A percentile compares a stretch with the other conserved stretches of the same genome.
phyloP scores from a whole-genome alignment of 2,329 filamentous ascomycete genomes.

The Chalara sp. region DNA sequence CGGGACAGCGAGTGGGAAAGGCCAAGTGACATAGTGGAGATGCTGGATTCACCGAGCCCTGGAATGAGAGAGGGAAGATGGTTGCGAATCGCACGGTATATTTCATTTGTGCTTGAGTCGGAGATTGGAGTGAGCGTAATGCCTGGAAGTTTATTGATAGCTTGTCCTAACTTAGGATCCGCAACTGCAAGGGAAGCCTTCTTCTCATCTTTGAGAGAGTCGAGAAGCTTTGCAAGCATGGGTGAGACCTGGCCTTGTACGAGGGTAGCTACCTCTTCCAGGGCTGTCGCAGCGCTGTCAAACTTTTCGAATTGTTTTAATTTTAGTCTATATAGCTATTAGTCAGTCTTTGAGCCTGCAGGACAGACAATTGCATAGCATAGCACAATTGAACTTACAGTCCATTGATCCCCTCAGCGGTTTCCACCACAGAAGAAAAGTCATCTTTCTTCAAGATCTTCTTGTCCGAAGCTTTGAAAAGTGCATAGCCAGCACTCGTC shows the following conservation, averaged over 20 bases:
- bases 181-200: constrained; percentile 92
- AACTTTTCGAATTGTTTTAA: constrained; percentile 98
- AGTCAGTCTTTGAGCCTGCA: constrained; percentile 10
- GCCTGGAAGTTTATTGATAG: constrained; percentile 86
- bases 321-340: constrained; percentile 58
- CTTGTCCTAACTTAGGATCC: constrained; percentile 83
- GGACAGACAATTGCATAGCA: neutral
- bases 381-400: constrained; percentile 53
- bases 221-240: constrained; percentile 73
- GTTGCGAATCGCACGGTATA: constrained; percentile 91
- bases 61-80: constrained; percentile 87
- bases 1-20: constrained; percentile 93
- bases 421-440: constrained; percentile 65
- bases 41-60: constrained; percentile 74
- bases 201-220: constrained; percentile 93
- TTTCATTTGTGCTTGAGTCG: constrained; percentile 75
- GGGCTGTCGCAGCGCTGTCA: constrained; percentile 81
- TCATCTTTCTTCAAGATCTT: constrained; percentile 90
- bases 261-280: constrained; percentile 83
- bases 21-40: constrained; percentile 92
- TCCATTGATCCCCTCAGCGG: constrained; percentile 77
- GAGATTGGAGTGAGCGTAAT: constrained; percentile 80
- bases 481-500: constrained; percentile 81
- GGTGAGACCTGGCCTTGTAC: constrained; percentile 94
- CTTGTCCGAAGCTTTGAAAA: constrained; percentile 98